phyloP scores from a whole-genome alignment of 2,329 filamentous ascomycete genomes.

The Arthrobotrys musiformis region DNA sequence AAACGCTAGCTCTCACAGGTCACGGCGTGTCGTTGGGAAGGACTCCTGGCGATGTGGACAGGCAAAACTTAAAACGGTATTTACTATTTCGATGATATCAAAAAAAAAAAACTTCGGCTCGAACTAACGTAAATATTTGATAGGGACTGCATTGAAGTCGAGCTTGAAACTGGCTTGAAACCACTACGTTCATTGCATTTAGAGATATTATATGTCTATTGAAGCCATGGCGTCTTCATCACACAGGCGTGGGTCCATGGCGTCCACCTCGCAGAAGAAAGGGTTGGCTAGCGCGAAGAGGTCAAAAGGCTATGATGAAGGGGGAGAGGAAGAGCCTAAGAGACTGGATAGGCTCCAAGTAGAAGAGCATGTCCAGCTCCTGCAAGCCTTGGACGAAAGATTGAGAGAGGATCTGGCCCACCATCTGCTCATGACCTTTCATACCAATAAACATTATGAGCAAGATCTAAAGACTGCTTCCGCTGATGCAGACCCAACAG shows the following conservation, averaged over 20 bases:
- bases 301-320: not conserved
- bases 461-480: not conserved
- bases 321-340: not conserved
- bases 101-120: too few relatives aligned
- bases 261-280: not conserved
- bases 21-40: not conserved
- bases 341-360: conserved; percentile 18
- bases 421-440: conserved; percentile 37
- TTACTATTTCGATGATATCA: not conserved
- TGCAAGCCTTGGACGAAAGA: conserved; percentile 39
- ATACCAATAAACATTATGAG: conserved; percentile 28
- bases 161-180: not conserved
- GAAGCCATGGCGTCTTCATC: not conserved
- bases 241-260: not conserved
- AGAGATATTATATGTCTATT: not conserved
- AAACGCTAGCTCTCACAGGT: not conserved
- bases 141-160: not conserved
- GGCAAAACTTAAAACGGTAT: not conserved
- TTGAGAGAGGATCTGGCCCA: conserved; percentile 37
- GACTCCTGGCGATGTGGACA: not conserved
- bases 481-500: not conserved
- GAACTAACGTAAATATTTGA: not conserved
- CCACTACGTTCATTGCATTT: not conserved
- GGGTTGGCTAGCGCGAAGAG: not conserved
- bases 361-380: conserved; percentile 33